These are phyloP conservation scores for Anastatica hierochuntica DNA, from an alignment of 345 rosid genomes.

Conservation along the genomic window DNA sequence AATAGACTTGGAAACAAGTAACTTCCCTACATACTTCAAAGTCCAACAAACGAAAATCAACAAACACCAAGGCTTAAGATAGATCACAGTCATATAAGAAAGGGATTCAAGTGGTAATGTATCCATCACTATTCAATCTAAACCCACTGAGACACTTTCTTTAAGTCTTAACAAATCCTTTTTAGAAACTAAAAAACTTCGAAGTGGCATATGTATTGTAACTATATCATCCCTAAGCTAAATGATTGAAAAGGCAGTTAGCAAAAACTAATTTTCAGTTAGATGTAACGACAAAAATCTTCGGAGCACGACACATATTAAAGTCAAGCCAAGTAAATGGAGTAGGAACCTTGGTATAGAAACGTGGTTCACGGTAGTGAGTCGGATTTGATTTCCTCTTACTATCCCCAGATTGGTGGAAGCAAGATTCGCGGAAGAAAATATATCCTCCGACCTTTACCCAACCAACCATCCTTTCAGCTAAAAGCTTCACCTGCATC, in stretches of 20 bases:
- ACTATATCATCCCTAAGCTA: no score
- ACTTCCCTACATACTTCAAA: neutral
- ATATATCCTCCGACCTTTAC: constrained; percentile 78
- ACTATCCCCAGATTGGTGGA: constrained; percentile 91
- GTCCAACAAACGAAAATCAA: neutral
- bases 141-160: no score
- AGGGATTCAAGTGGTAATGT: no score
- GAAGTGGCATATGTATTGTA: no score
- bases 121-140: no score
- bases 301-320: no score
- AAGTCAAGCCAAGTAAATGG: neutral
- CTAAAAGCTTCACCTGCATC: constrained; percentile 64
- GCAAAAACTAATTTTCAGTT: no score
- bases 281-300: no score
- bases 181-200: no score
- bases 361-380: constrained; percentile 96
- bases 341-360: constrained; percentile 64
- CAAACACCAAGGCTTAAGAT: neutral
- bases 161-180: no score
- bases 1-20: neutral
- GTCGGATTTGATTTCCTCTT: constrained; percentile 78
- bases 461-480: constrained; percentile 76
- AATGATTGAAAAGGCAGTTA: neutral
- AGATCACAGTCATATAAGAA: neutral
- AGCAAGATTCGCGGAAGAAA: constrained; percentile 96